These are phyloP conservation scores for Penicillium sp. DNA, from an alignment of 2,329 filamentous ascomycete species.

Conservation along the genomic window DNA sequence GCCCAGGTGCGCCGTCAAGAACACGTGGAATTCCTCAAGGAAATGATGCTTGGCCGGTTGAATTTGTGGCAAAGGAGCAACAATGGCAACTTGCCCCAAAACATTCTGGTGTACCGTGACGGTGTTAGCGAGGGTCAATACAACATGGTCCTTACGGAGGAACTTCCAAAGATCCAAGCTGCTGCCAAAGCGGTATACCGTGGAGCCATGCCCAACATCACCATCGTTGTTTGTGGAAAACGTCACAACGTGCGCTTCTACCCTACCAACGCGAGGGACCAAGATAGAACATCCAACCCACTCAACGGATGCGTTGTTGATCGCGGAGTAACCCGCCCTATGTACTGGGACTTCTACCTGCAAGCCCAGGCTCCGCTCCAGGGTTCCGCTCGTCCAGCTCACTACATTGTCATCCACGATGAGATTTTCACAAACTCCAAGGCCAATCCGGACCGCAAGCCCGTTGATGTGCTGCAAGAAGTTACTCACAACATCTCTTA, in stretches of 20 bases:
- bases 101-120: constrained; percentile 81
- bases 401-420: constrained; percentile 70
- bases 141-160: constrained; percentile 59
- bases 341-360: constrained; percentile 78
- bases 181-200: constrained; percentile 62
- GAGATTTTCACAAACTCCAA: constrained; percentile 55
- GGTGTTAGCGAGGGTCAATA: constrained; percentile 87
- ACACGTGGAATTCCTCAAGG: constrained; percentile 61
- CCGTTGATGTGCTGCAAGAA: constrained; percentile 16
- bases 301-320: constrained; percentile 76
- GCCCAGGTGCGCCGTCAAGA: constrained; percentile 55
- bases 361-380: constrained; percentile 75
- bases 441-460: background rate
- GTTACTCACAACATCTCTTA: constrained; percentile 25
- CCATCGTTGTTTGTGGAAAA: constrained; percentile 77
- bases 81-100: constrained; percentile 55
- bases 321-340: constrained; percentile 69
- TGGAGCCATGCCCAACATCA: constrained; percentile 56
- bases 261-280: constrained; percentile 53
- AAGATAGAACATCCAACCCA: constrained; percentile 60
- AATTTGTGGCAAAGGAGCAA: constrained; percentile 61
- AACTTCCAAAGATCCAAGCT: constrained; percentile 52
- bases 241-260: constrained; percentile 84
- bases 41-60: constrained; percentile 62
- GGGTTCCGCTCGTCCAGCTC: constrained; percentile 75